Evolutionary conservation across 306 rosid genomes (phyloP), one percentile per base, ranked within the genome.

Genomic region (Medicago ruthenica): DNA sequence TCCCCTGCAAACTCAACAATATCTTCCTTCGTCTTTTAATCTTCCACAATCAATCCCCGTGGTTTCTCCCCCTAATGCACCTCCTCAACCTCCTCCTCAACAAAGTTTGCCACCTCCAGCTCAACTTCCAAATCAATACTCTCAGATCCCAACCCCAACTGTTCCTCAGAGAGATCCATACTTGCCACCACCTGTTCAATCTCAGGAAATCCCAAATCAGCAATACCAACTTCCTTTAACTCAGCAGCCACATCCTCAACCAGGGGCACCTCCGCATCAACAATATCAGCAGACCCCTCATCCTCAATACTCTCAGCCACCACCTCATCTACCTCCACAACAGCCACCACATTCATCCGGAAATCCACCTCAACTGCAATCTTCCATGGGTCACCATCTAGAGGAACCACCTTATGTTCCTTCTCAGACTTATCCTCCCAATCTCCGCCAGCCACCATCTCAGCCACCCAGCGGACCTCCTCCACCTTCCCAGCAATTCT

Each of bases 321-420:
- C 86, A 20, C 77, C 86, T 50, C 92, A 81, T 76, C 77, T 67
- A 14, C 84, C 95, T 55, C 93, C 84, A 67, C 96, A 74, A 73
- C 97, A 83, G 75, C 88, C 87, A 40, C 69, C 93, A 0, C 83
- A 14, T 65, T 21, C 92, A 34, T 76, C 92, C 14, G 64, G 79
- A 67, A 88, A 81, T 80, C 80, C 80, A 9, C 77, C 90, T 74
- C 92, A 86, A 79, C 76, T 83, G 59, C 92, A 78, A 81, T 74
- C 93, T 88, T 42, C 93, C 7, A 45, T 79, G 11, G 86, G 82
- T 68, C 97, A 91, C 79, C 98, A 83, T 76, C 77, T 81, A 36
- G 98, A 93, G 79, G 96, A 93, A 82, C 50, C 89, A 31, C 82
- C 95, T 36, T 91, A 86, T 64, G 74, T 59, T 81, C 83, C 97